These are phyloP conservation scores for Pisolithus microcarpus DNA, from an alignment of 768 basidiomycete species.

Conservation along the genomic window DNA sequence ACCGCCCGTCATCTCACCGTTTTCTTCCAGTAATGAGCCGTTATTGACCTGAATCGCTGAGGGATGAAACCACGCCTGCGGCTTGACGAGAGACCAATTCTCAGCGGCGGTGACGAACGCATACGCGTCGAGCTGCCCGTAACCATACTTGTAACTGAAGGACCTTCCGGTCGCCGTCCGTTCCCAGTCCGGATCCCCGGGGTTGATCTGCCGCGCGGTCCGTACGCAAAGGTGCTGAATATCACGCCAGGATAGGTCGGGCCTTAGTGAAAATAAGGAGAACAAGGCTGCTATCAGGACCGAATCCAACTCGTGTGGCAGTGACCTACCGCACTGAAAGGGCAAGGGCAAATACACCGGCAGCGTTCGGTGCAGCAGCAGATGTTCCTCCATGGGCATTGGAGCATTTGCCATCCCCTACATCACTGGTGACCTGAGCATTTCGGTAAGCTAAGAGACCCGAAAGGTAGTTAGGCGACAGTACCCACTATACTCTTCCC, in stretches of 20 bases:
- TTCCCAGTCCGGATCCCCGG: constrained; percentile 93
- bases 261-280: constrained; percentile 36
- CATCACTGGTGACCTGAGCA: constrained; percentile 85
- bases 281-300: neutral
- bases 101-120: constrained; percentile 74
- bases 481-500: constrained; percentile 84
- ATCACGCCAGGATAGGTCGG: constrained; percentile 95
- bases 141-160: constrained; percentile 94
- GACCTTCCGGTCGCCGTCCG: constrained; percentile 44
- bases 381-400: constrained; percentile 90
- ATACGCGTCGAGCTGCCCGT: constrained; percentile 80
- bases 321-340: constrained; percentile 68
- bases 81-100: constrained; percentile 82
- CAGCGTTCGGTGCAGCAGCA: constrained; percentile 95
- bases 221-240: constrained; percentile 83
- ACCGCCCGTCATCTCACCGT: constrained; percentile 53
- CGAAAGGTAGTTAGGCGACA: neutral
- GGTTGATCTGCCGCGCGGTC: constrained; percentile 71
- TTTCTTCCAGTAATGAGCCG: constrained; percentile 43
- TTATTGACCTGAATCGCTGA: constrained; percentile 60
- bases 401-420: constrained; percentile 78
- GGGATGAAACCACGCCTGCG: constrained; percentile 85
- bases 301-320: neutral
- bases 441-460: constrained; percentile 9
- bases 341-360: constrained; percentile 87